phyloP scores from a whole-genome alignment of 371 early-diverging fungal genomes.

The Mortierella sp. region DNA sequence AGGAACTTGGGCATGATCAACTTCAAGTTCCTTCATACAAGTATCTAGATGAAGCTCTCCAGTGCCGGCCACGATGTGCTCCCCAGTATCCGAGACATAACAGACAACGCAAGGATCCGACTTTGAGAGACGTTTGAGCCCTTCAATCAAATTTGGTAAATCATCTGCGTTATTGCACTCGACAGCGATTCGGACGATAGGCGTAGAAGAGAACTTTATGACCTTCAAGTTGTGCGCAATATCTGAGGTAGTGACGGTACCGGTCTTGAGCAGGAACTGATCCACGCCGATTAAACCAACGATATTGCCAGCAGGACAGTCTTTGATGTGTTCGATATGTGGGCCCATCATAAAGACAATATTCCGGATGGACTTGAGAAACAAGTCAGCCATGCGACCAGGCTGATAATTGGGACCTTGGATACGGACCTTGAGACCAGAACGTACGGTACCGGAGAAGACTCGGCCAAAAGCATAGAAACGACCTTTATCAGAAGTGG shows the following conservation, averaged over 20 bases:
- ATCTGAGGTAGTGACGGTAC: slow-evolving; percentile 97
- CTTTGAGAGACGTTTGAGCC: slow-evolving; percentile 98
- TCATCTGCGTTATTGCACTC: slow-evolving; percentile 98
- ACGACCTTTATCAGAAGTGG: slow-evolving; percentile 99
- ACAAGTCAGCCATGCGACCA: slow-evolving; percentile 96
- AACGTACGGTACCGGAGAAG: slow-evolving; percentile 98
- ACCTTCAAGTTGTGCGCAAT: slow-evolving; percentile 98
- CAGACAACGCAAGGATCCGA: slow-evolving; percentile 99
- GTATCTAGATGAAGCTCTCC: slow-evolving; percentile 99
- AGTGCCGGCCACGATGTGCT: slow-evolving; percentile 99
- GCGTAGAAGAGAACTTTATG: slow-evolving; percentile 99
- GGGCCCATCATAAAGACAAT: slow-evolving; percentile 99
- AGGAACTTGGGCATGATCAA: slow-evolving; percentile 99
- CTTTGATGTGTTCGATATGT: slow-evolving; percentile 97
- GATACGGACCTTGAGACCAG: slow-evolving; percentile 99
- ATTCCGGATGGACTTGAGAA: slow-evolving; percentile 97
- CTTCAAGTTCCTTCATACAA: slow-evolving; percentile 99
- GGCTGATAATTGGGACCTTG: slow-evolving; percentile 98
- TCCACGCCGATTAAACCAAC: slow-evolving; percentile 99
- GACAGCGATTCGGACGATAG: slow-evolving; percentile 98
- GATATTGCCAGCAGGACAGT: slow-evolving; percentile 99
- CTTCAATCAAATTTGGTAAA: slow-evolving; percentile 99
- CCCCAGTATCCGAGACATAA: slow-evolving; percentile 95
- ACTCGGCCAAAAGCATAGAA: slow-evolving; percentile 99
- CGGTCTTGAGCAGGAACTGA: slow-evolving; percentile 99